Evolutionary conservation across 441 rosid genomes (phyloP), one percentile per base, ranked within the genome.

Genomic region (Euphorbia celastroides): DNA sequence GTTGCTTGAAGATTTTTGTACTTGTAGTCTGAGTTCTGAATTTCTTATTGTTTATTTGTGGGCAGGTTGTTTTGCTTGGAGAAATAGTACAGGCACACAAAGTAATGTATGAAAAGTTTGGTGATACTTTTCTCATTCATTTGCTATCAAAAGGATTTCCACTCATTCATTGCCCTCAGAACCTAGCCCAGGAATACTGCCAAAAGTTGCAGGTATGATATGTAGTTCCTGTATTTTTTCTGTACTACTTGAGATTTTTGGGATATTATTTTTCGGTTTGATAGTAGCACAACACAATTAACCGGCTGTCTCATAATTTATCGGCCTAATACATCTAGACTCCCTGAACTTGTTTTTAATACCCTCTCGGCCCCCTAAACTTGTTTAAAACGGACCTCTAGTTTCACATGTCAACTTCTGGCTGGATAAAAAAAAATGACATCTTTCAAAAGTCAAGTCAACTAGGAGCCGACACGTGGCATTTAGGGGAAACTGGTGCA

Each of bases 51-150:
- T 56, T 30, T 57, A 73, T 60, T 73, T 61, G 59, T 73, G 67
- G 72, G 72, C 91, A 93, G 99, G 83, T 81, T 61, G 66, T 74
- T 70, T 74, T 93, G 85, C 89, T 89, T 46, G 92, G 90, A 69
- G 99, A 93, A 80, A 91, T 89, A 78, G 89, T 86, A 64, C 71
- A 70, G 72, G 95, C 85, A 73, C 97, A 93, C 83, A 93, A 85
- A 80, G 82, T 91, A 74, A 89, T 93, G 95, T 91, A 88, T 58
- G 99, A 89, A 81, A 85, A 81, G 71, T 89, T 88, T 76, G 99
- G 99, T 57, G 77, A 88, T 71, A 87, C 80, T 60, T 91, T 89
- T 75, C 90, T 90, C 50, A 42, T 72, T 57, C 82, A 79, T 68
- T 82, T 93, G 60, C 78, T 85, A 73, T 82, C 90, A 1, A 82